A percentile compares a stretch with the other conserved stretches of the same genome.
Conservation (phyloP, 1,139 yeast genomes). For the Debaryomyces singareniensis region DNA sequence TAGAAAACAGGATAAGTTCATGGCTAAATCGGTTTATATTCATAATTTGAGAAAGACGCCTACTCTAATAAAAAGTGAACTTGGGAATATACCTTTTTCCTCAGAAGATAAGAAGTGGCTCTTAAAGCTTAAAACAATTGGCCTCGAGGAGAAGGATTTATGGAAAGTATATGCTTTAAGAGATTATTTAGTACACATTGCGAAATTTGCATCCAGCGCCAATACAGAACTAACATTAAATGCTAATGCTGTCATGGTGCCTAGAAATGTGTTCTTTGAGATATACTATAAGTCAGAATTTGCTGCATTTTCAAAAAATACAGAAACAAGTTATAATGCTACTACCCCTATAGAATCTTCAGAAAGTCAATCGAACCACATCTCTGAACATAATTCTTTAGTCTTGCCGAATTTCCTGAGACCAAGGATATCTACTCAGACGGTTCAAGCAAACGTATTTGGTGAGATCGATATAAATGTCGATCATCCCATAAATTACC, state of each 20-base stretch:
- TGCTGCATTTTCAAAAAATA: constrained; percentile 11
- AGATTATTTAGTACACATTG: constrained; percentile 60
- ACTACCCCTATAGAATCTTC: constrained; percentile 3
- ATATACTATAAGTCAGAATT: constrained; percentile 45
- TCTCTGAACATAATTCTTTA: constrained; percentile 12
- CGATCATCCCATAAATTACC: constrained; percentile 1
- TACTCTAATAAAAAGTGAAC: neutral
- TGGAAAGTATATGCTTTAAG: constrained; percentile 78
- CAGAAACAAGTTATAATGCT: constrained; percentile 16
- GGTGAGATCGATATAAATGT: constrained; percentile 45
- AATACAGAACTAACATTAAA: neutral
- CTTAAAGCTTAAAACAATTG: constrained; percentile 59
- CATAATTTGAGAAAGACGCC: constrained; percentile 12
- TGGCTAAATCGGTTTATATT: constrained; percentile 37
- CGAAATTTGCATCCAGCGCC: constrained; percentile 11
- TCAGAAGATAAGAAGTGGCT: constrained; percentile 76
- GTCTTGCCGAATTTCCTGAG: constrained; percentile 28
- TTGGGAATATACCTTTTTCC: constrained; percentile 25
- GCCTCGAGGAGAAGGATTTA: constrained; percentile 62
- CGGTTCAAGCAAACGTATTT: constrained; percentile 54
- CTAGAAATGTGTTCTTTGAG: constrained; percentile 66
- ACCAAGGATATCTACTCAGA: constrained; percentile 47
- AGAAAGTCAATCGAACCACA: neutral
- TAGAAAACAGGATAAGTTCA: constrained; percentile 8
- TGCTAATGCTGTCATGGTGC: constrained; percentile 18